Evolutionary conservation across 345 rosid species (phyloP).

Genomic region (Murraya koenigii): DNA sequence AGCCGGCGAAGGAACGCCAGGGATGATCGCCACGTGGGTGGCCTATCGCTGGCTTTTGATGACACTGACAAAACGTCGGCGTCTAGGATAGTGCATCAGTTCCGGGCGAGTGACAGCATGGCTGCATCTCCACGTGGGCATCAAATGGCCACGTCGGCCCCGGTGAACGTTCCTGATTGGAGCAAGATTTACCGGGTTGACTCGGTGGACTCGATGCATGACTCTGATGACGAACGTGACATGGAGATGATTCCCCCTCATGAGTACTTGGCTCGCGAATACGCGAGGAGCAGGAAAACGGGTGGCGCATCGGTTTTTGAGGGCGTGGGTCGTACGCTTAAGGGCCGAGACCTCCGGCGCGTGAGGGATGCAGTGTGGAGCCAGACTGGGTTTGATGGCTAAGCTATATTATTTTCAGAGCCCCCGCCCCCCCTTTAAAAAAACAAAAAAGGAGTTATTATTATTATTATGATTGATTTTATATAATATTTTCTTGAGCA

Average conservation of each 20-base stretch:
- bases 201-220: slow-evolving; percentile 81
- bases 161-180: slow-evolving; percentile 95
- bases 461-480: neutral
- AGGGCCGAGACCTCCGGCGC: slow-evolving; percentile 89
- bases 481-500: slow-evolving; percentile 19
- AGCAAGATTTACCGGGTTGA: slow-evolving; percentile 72
- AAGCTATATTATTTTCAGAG: neutral
- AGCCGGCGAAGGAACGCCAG: slow-evolving; percentile 16
- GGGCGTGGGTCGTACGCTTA: slow-evolving; percentile 88
- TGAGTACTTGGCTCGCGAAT: slow-evolving; percentile 77
- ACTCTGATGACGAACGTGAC: slow-evolving; percentile 60
- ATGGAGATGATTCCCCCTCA: slow-evolving; percentile 88
- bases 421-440: slow-evolving; percentile 5
- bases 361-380: slow-evolving; percentile 97
- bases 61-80: slow-evolving; percentile 41
- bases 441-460: no score
- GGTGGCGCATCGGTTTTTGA: slow-evolving; percentile 68
- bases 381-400: slow-evolving; percentile 70
- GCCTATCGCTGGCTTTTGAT: slow-evolving; percentile 68
- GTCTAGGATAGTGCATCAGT: slow-evolving; percentile 76
- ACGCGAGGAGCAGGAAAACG: slow-evolving; percentile 42
- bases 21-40: slow-evolving; percentile 45
- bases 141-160: slow-evolving; percentile 79
- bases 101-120: slow-evolving; percentile 43
- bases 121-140: slow-evolving; percentile 33